These are phyloP conservation scores for Ogataea populi-albae DNA, from an alignment of 805 yeast species.

Conservation along the genomic window DNA sequence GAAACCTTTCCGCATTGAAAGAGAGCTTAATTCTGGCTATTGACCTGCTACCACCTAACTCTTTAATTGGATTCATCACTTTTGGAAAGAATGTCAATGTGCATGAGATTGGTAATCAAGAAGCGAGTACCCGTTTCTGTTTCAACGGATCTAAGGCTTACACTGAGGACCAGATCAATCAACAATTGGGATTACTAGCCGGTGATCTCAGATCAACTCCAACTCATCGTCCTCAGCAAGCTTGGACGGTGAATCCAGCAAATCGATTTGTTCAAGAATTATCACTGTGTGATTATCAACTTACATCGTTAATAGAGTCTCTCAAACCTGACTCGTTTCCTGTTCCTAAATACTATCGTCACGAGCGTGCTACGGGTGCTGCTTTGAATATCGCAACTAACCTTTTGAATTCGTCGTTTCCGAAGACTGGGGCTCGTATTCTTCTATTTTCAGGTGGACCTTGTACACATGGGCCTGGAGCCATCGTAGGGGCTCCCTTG, in stretches of 20 bases:
- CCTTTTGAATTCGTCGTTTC: slow-evolving; percentile 37
- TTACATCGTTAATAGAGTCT: slow-evolving; percentile 47
- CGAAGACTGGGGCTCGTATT: slow-evolving; percentile 53
- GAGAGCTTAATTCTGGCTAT: slow-evolving; percentile 47
- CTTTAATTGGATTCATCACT: slow-evolving; percentile 55
- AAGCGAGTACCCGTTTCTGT: slow-evolving; percentile 34
- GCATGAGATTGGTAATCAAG: slow-evolving; percentile 46
- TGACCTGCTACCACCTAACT: slow-evolving; percentile 46
- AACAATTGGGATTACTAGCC: slow-evolving; percentile 43
- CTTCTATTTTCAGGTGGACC: slow-evolving; percentile 61
- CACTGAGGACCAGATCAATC: slow-evolving; percentile 44
- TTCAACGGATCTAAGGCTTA: slow-evolving; percentile 60
- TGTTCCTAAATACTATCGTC: slow-evolving; percentile 42
- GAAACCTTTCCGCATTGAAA: slow-evolving; percentile 49
- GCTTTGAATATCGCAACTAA: slow-evolving; percentile 50
- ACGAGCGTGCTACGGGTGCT: slow-evolving; percentile 55
- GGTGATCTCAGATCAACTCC: slow-evolving; percentile 25
- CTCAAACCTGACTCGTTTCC: slow-evolving; percentile 51
- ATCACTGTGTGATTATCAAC: slow-evolving; percentile 47
- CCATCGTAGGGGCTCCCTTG: slow-evolving; percentile 51
- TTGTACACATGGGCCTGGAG: slow-evolving; percentile 64
- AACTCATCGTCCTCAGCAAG: slow-evolving; percentile 4
- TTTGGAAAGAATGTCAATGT: slow-evolving; percentile 60
- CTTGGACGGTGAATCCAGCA: slow-evolving; percentile 27
- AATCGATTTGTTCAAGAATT: slow-evolving; percentile 47